Percentiles rank a stretch among this genome's conserved stretches.
Conservation (phyloP, 805 yeast genomes). For the Metschnikowia lochheadii region DNA sequence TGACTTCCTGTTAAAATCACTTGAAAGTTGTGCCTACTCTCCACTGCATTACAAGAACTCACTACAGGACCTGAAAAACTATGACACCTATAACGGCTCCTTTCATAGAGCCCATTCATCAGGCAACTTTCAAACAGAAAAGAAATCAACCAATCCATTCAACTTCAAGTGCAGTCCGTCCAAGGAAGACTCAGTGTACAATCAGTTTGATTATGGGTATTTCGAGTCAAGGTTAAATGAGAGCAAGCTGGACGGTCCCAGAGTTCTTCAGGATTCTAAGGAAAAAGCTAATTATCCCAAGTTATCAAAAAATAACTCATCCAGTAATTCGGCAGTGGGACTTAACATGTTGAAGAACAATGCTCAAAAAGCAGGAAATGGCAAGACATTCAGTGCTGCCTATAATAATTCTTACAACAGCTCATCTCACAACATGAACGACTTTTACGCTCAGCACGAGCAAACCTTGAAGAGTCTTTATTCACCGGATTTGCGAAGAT, state of each 20-base stretch:
- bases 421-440: slow-evolving; percentile 18
- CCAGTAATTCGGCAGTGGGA: slow-evolving; percentile 37
- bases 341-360: slow-evolving; percentile 35
- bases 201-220: slow-evolving; percentile 6
- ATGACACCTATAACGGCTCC: not conserved
- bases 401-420: slow-evolving; percentile 14
- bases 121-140: slow-evolving; percentile 23
- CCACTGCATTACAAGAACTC: not conserved
- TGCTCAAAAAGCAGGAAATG: slow-evolving; percentile 3
- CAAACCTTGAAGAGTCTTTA: slow-evolving; percentile 19
- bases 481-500: slow-evolving; percentile 23
- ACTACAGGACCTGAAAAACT: not conserved
- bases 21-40: not conserved
- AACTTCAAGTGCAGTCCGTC: slow-evolving; percentile 1
- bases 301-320: slow-evolving; percentile 23
- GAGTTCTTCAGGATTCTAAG: slow-evolving; percentile 7
- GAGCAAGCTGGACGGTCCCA: slow-evolving; percentile 7
- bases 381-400: not conserved
- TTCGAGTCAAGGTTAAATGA: slow-evolving; percentile 8
- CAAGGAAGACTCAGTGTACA: slow-evolving; percentile 4
- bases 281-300: slow-evolving; percentile 36
- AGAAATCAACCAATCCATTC: not conserved
- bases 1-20: slow-evolving; percentile 1
- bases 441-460: slow-evolving; percentile 10
- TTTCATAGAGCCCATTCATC: slow-evolving; percentile 31